Conservation (phyloP, 495 filamentous ascomycete genomes). For the Lophiostoma macrostomum region DNA sequence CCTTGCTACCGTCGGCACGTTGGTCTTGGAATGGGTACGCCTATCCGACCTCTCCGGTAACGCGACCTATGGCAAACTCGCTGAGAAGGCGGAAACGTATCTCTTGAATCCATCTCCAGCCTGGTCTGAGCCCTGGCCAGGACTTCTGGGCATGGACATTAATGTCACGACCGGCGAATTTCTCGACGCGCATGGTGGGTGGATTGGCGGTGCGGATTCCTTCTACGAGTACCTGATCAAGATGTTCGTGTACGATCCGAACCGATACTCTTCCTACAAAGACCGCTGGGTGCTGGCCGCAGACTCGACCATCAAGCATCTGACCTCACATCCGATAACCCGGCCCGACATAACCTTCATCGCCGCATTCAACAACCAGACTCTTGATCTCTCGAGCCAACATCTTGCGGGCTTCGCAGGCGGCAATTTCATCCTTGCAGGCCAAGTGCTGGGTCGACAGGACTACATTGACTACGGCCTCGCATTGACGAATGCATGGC, state of each 20-base stretch:
- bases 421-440: slow-evolving; percentile 86
- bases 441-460: slow-evolving; percentile 59
- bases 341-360: slow-evolving; percentile 75
- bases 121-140: slow-evolving; percentile 68
- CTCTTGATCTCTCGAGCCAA: slow-evolving; percentile 51
- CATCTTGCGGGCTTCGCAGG: slow-evolving; percentile 73
- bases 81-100: slow-evolving; percentile 68
- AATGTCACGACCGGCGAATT: slow-evolving; percentile 65
- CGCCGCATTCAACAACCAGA: slow-evolving; percentile 55
- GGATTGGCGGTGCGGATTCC: slow-evolving; percentile 77
- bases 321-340: slow-evolving; percentile 66
- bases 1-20: slow-evolving; percentile 38
- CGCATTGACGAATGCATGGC: slow-evolving; percentile 68
- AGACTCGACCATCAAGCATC: slow-evolving; percentile 69
- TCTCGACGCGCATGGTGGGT: slow-evolving; percentile 63
- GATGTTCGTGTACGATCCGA: slow-evolving; percentile 81
- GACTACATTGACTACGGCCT: slow-evolving; percentile 74
- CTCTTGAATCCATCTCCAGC: slow-evolving; percentile 64
- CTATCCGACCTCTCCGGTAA: slow-evolving; percentile 75
- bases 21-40: slow-evolving; percentile 79
- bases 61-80: slow-evolving; percentile 59
- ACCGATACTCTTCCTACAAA: slow-evolving; percentile 48
- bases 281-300: slow-evolving; percentile 69
- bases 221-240: slow-evolving; percentile 95
- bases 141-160: slow-evolving; percentile 69